Percentiles rank a stretch among this genome's conserved stretches.
phyloP scores from a whole-genome alignment of 2,329 filamentous ascomycete genomes.

The Fusarium agapanthi region DNA sequence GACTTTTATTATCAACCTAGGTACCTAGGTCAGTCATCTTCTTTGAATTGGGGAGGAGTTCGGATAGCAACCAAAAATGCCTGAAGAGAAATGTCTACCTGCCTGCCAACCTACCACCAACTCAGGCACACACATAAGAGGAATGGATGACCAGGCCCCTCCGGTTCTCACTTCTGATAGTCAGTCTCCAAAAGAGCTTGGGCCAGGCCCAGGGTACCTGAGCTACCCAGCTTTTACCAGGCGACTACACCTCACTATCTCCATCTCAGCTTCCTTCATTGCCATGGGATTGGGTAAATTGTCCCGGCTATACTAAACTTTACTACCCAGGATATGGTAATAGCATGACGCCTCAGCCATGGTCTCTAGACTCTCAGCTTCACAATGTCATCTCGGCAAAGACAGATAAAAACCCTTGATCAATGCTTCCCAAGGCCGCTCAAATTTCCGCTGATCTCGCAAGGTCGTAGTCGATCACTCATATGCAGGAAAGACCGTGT shows the following conservation, averaged over 20 bases:
- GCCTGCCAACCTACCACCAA: background rate
- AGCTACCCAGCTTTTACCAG: constrained; percentile 15
- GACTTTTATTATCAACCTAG: background rate
- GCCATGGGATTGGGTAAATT: constrained; percentile 31
- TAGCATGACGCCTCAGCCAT: constrained; percentile 8
- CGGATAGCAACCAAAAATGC: background rate
- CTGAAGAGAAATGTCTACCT: background rate
- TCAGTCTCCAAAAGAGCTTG: constrained; percentile 32
- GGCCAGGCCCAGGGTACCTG: constrained; percentile 21
- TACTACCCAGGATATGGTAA: constrained; percentile 4
- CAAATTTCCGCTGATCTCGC: constrained; percentile 36
- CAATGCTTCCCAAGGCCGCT: constrained; percentile 4
- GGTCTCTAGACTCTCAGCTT: constrained; percentile 30
- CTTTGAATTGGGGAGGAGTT: background rate
- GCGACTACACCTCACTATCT: constrained; percentile 5
- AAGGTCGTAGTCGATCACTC: constrained; percentile 32
- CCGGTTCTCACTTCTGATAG: constrained; percentile 35
- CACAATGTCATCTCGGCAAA: constrained; percentile 29
- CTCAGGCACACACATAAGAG: background rate
- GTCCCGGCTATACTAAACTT: constrained; percentile 22
- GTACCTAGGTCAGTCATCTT: background rate
- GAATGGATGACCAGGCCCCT: constrained; percentile 16
- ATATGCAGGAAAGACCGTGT: constrained; percentile 27
- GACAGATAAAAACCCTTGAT: constrained; percentile 1
- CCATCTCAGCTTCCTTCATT: constrained; percentile 17